Conservation (phyloP, 2,329 filamentous ascomycete species). For the Elsinoe ampelina region DNA sequence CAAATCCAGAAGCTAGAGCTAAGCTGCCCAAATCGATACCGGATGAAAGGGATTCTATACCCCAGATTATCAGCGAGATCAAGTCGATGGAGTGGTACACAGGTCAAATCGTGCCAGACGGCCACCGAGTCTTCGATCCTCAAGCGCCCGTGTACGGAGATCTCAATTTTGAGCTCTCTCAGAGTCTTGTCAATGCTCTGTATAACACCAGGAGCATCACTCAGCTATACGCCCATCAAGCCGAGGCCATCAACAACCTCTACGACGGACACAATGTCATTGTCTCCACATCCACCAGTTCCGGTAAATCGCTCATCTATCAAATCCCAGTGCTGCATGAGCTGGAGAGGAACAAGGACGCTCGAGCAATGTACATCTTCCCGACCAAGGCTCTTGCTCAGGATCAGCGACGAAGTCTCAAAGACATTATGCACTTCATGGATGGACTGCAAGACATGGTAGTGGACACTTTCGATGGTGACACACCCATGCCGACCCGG, state of each 20-base stretch:
- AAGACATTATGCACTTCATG: slow-evolving; percentile 75
- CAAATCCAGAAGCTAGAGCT: slow-evolving; percentile 31
- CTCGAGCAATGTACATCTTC: slow-evolving; percentile 93
- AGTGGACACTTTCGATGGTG: slow-evolving; percentile 92
- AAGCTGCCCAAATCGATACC: slow-evolving; percentile 64
- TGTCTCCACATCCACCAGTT: slow-evolving; percentile 88
- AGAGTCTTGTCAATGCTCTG: slow-evolving; percentile 86
- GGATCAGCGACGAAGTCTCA: slow-evolving; percentile 81
- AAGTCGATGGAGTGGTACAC: slow-evolving; percentile 79
- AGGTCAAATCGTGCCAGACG: slow-evolving; percentile 85
- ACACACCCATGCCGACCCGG: slow-evolving; percentile 73
- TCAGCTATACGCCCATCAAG: slow-evolving; percentile 81
- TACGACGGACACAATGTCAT: slow-evolving; percentile 79
- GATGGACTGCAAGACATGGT: slow-evolving; percentile 62
- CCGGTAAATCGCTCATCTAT: slow-evolving; percentile 96
- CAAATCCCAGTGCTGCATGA: slow-evolving; percentile 86
- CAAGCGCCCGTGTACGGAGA: slow-evolving; percentile 76
- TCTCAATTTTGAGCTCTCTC: slow-evolving; percentile 75
- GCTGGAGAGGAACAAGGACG: slow-evolving; percentile 65
- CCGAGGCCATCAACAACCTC: slow-evolving; percentile 84
- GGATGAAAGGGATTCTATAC: slow-evolving; percentile 65
- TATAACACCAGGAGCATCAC: slow-evolving; percentile 88
- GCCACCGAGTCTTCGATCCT: slow-evolving; percentile 81
- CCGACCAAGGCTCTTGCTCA: slow-evolving; percentile 94
- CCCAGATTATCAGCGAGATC: slow-evolving; percentile 77